phyloP scores from a whole-genome alignment of 768 basidiomycete species.

The Amanita molliuscula region DNA sequence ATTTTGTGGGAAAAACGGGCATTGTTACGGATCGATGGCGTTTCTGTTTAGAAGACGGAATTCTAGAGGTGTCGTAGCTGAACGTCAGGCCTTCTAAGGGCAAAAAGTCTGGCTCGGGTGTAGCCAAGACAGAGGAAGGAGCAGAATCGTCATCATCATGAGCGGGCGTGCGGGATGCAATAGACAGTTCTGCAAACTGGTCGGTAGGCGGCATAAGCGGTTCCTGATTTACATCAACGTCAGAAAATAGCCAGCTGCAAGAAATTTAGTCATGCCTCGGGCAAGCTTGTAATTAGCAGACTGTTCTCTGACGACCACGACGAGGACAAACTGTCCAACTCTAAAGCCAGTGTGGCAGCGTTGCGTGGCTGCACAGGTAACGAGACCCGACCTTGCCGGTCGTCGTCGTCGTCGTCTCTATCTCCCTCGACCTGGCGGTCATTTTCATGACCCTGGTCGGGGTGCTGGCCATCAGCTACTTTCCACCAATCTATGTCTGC shows the following conservation, averaged over 20 bases:
- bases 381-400: slow-evolving; percentile 22
- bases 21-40: slow-evolving; percentile 20
- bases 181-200: slow-evolving; percentile 45
- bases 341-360: background rate
- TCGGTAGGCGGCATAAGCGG: slow-evolving; percentile 23
- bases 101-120: slow-evolving; percentile 33
- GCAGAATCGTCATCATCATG: slow-evolving; percentile 32
- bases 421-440: slow-evolving; percentile 22
- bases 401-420: slow-evolving; percentile 27
- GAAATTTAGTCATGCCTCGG: background rate
- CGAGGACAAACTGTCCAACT: slow-evolving; percentile 10
- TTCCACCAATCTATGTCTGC: slow-evolving; percentile 88
- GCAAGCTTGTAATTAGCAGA: background rate
- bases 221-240: background rate
- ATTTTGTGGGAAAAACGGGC: slow-evolving; percentile 26
- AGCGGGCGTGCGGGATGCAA: slow-evolving; percentile 36
- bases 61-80: slow-evolving; percentile 20
- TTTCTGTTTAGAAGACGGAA: slow-evolving; percentile 16
- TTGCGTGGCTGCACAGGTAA: slow-evolving; percentile 8
- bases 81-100: slow-evolving; percentile 29
- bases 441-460: slow-evolving; percentile 9
- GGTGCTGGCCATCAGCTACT: slow-evolving; percentile 63
- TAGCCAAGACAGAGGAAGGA: slow-evolving; percentile 48
- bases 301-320: slow-evolving; percentile 1
- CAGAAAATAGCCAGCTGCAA: background rate